phyloP scores from a whole-genome alignment of 1,284 basidiomycete genomes.

The Grifola frondosa region DNA sequence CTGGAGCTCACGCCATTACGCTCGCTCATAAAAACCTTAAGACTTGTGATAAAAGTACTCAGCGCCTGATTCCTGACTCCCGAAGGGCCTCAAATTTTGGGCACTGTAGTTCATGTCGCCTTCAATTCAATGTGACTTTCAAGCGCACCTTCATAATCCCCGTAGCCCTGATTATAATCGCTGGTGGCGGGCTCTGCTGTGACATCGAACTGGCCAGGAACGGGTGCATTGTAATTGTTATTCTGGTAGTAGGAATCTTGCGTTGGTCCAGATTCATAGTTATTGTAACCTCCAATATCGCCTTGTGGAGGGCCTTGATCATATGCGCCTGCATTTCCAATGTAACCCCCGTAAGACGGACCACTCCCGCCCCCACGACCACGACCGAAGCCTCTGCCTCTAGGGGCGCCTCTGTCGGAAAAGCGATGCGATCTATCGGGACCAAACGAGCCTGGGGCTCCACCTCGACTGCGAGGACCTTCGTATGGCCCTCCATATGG shows the following conservation, averaged over 20 bases:
- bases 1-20: slow-evolving; percentile 34
- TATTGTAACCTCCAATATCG: slow-evolving; percentile 61
- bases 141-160: slow-evolving; percentile 80
- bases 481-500: slow-evolving; percentile 77
- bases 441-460: slow-evolving; percentile 59
- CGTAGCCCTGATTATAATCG: slow-evolving; percentile 55
- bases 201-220: slow-evolving; percentile 44
- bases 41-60: slow-evolving; percentile 5
- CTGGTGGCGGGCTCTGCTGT: slow-evolving; percentile 43
- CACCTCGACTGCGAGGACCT: slow-evolving; percentile 58
- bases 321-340: slow-evolving; percentile 53
- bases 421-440: slow-evolving; percentile 72
- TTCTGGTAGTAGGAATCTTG: slow-evolving; percentile 71
- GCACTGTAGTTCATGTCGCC: slow-evolving; percentile 9
- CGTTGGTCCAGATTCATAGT: slow-evolving; percentile 56
- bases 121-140: slow-evolving; percentile 36
- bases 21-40: slow-evolving; percentile 46
- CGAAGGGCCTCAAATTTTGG: slow-evolving; percentile 1
- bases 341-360: slow-evolving; percentile 51
- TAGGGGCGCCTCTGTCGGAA: slow-evolving; percentile 55
- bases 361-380: slow-evolving; percentile 45
- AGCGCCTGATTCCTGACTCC: slow-evolving; percentile 8
- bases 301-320: slow-evolving; percentile 62
- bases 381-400: slow-evolving; percentile 64
- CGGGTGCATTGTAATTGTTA: slow-evolving; percentile 44